Evolutionary conservation across 768 basidiomycete species (phyloP).

Genomic region (Tephrocybe sp.): DNA sequence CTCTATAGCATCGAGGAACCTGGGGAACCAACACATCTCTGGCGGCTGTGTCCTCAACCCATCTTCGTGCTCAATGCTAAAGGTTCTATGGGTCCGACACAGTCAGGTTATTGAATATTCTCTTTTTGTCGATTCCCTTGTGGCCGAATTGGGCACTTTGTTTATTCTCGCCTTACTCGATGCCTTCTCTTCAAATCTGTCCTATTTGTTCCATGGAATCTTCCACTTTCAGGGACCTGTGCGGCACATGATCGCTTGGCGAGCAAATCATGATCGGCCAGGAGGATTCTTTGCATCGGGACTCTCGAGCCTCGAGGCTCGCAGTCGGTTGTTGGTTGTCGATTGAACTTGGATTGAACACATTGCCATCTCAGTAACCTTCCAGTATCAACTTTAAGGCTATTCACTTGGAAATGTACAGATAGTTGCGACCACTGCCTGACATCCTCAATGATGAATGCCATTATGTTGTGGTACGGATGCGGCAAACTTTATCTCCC

Average conservation of each 20-base stretch:
- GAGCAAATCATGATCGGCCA: not conserved
- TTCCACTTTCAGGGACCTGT: not conserved
- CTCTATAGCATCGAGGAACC: not conserved
- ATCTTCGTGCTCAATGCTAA: not conserved
- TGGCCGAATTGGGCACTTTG: constrained; percentile 16
- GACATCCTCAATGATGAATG: no score
- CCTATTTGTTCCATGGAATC: not conserved
- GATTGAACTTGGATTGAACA: no score
- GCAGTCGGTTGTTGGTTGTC: no score
- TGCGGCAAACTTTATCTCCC: not conserved
- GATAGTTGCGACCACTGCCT: no score
- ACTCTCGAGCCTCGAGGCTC: not conserved
- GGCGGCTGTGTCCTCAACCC: not conserved
- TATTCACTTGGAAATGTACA: no score
- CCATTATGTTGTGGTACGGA: not conserved
- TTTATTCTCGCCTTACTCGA: constrained; percentile 8
- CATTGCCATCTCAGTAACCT: no score
- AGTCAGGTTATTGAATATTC: not conserved
- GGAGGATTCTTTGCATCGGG: not conserved
- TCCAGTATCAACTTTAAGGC: no score
- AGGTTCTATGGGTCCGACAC: not conserved
- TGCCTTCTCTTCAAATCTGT: not conserved
- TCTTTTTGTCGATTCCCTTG: constrained; percentile 17
- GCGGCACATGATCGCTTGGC: not conserved
- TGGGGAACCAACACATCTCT: not conserved